Evolutionary conservation across 179 eudicot species (phyloP).

Genomic region (Dionaea muscipula): DNA sequence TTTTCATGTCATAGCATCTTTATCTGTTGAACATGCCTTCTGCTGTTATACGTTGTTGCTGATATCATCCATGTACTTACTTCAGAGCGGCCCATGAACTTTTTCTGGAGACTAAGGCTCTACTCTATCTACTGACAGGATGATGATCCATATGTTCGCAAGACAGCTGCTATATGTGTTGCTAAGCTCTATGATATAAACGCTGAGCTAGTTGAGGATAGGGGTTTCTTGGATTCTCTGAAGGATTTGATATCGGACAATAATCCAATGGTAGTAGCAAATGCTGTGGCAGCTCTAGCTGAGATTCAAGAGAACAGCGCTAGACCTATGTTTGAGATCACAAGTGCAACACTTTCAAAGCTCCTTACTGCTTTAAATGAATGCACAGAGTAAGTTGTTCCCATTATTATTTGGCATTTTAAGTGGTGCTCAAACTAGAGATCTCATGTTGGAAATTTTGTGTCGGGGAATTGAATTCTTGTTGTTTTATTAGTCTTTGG

Average conservation of each 20-base stretch:
- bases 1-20: background rate
- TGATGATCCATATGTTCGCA: slow-evolving; percentile 99
- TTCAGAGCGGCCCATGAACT: too few species aligned
- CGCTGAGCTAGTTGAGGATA: slow-evolving; percentile 97
- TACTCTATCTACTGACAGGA: slow-evolving; percentile 39
- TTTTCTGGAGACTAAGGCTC: background rate
- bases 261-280: slow-evolving; percentile 99
- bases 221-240: slow-evolving; percentile 93
- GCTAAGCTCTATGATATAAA: slow-evolving; percentile 95
- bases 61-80: background rate
- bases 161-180: slow-evolving; percentile 98
- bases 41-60: background rate
- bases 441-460: too few species aligned
- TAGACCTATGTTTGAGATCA: slow-evolving; percentile 80
- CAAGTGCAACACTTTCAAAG: slow-evolving; percentile 74
- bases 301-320: slow-evolving; percentile 89
- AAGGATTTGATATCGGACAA: slow-evolving; percentile 98
- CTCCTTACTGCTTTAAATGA: slow-evolving; percentile 95
- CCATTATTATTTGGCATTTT: too few species aligned
- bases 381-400: slow-evolving; percentile 89
- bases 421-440: too few species aligned
- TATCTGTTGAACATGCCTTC: background rate
- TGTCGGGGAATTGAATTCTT: too few species aligned
- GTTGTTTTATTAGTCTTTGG: too few species aligned
- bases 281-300: slow-evolving; percentile 97